phyloP scores from a whole-genome alignment of 2,329 filamentous ascomycete species.

The Trichophyton benhamiae region DNA sequence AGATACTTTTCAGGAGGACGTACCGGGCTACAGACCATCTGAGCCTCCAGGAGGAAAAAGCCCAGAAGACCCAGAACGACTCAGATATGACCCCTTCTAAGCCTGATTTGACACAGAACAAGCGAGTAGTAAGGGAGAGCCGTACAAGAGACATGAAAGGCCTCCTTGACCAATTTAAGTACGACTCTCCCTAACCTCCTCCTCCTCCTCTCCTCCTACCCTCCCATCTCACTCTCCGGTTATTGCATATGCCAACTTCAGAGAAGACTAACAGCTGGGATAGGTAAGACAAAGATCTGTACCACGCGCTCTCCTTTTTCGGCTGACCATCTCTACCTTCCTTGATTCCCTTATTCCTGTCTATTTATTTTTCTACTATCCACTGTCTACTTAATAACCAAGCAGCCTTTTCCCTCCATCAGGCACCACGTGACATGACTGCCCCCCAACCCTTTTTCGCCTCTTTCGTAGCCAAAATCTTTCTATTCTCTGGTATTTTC shows the following conservation, averaged over 20 bases:
- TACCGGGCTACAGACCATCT: neutral
- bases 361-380: too few species aligned
- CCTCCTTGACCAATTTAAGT: constrained; percentile 1
- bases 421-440: neutral
- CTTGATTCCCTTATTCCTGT: neutral
- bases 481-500: neutral
- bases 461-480: neutral
- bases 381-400: neutral
- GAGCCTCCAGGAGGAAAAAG: neutral
- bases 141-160: neutral
- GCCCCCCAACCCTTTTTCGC: neutral
- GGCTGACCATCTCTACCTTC: neutral
- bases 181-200: neutral
- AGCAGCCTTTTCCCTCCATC: neutral
- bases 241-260: neutral
- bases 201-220: too few species aligned
- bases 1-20: neutral
- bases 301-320: neutral
- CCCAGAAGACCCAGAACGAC: neutral
- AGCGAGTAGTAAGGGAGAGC: neutral
- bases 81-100: neutral
- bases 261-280: neutral
- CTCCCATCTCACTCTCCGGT: neutral
- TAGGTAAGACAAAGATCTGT: neutral
- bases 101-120: neutral